Evolutionary conservation across 192 early-diverging fungal genomes (phyloP), one percentile per base, ranked within the genome.

Genomic region (Coemansia pectinata): DNA sequence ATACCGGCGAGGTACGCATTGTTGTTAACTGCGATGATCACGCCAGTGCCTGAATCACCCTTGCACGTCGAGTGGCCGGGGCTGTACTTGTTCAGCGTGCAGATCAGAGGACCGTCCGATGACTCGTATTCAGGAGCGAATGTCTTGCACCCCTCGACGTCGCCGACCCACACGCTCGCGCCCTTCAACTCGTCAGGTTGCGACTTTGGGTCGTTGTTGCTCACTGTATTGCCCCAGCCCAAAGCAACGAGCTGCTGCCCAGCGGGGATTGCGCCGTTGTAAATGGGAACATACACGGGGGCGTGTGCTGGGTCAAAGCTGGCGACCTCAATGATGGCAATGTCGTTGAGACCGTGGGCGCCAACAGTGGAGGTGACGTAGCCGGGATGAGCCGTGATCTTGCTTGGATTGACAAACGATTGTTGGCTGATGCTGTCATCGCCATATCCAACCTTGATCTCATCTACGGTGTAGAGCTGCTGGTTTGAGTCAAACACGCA

Each of bases 31-130:
- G n/a, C 33, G 14, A 62, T 31, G 3, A 60, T 53, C 9, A 62
- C 62, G 2, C 66, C 48, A 19, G 66, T 69, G 14, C 72, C 72
- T 12, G 66, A 67, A 12, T 74, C 72, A 3, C 72, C 66, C 31
- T 17, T 59, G 53, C 66, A 74, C 0, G 63, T 62, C 4, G 48
- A 52, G 6, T 44, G 19, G 27, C 62, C 61, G 0, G 59, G 44
- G 17, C 44, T 58, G 25, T 47, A 41, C 9, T 64, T 48, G n/a
- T 47, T 52, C 34, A 69, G 25, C 0, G 72, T 63, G 27, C 72
- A 74, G n/a, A 74, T 55, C 4, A 40, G 62, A 29, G 62, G 10
- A 7, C 61, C 66, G 17, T 68, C 33, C 31, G 21, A 59, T 12
- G 50, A 44, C 4, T 53, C 34, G 50, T 68, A 74, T 14, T 60